Evolutionary conservation across 257 asterid species (phyloP).

Genomic region (Solanum etuberosum): DNA sequence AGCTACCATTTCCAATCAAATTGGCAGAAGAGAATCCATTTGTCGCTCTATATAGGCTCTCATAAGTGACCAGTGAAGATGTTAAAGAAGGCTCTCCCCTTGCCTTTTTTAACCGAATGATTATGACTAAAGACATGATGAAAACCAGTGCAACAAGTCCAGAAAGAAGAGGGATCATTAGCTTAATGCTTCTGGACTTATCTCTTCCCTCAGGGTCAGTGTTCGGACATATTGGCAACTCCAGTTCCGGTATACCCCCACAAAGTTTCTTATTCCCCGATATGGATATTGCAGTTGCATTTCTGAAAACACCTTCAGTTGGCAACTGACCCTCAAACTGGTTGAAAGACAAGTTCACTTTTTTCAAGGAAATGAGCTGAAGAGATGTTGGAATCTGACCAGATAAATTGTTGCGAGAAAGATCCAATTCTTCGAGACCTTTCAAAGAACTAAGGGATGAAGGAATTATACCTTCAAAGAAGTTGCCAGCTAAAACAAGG

Average conservation of each 20-base stretch:
- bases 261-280: conserved; percentile 19
- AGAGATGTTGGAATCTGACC: conserved; percentile 15
- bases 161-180: not conserved
- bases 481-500: conserved; percentile 9
- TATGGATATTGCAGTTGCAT: conserved; percentile 1
- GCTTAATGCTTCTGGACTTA: not conserved
- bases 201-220: not conserved
- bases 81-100: not conserved
- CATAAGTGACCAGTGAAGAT: conserved; percentile 1
- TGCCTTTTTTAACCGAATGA: not conserved
- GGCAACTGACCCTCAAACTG: conserved; percentile 22
- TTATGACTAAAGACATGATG: not conserved
- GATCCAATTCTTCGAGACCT: conserved; percentile 4
- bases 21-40: conserved; percentile 10
- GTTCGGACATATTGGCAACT: conserved; percentile 1
- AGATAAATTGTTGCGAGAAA: conserved; percentile 17
- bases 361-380: not conserved
- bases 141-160: not conserved
- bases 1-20: conserved; percentile 4
- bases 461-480: conserved; percentile 11
- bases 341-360: conserved; percentile 19
- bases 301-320: conserved; percentile 6
- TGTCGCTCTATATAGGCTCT: conserved; percentile 5
- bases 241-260: conserved; percentile 9
- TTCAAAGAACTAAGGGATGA: conserved; percentile 4